Evolutionary conservation across 2,329 filamentous ascomycete genomes (phyloP), one percentile per base, ranked within the genome.

Genomic region (Diplodia seriata): DNA sequence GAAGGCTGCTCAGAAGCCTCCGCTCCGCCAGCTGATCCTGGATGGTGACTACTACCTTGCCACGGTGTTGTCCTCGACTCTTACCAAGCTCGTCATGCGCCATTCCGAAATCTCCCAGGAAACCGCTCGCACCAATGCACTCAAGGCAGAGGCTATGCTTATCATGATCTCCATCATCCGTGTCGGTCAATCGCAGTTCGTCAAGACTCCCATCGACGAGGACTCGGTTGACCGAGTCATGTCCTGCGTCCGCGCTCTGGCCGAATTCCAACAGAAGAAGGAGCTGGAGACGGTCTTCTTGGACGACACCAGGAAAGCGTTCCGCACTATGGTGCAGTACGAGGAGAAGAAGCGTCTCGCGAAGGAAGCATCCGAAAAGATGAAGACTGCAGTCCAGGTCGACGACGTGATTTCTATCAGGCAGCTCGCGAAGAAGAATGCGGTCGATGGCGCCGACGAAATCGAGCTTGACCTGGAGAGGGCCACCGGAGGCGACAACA

Each of bases 141-240:
- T 99, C 31, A 91, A 93, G 61, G 95, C 95, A 3, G 95, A 99
- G 80, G 95, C 95, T 54, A 99, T 99, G 95, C 86, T 99, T 65
- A 98, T 99, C 77, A 97, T 98, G 94, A 97, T 99, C 74, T 98
- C 95, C 5, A 96, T 99, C 73, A 93, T 99, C 72, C 93, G 95
- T 61, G 95, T 97, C 69, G 95, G 95, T 50, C 95, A 99, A 81
- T 98, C 94, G n/a, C 93, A 97, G 71, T 99, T 99, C 73, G 95
- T 97, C 76, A 98, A 98, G 83, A 91, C 93, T 1, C 92, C 93
- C 2, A 98, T 99, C 71, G 95, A 99, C 70, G 95, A 99, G 78
- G 95, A 99, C 78, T 97, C 95, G 0, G 88, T 98, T n/a, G 95
- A 99, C 79, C 90, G 95, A 74, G 94, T 99, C 78, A 98, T 99